These are phyloP conservation scores for Tausonia pullulans DNA, from an alignment of 1,284 basidiomycete species.

Conservation along the genomic window DNA sequence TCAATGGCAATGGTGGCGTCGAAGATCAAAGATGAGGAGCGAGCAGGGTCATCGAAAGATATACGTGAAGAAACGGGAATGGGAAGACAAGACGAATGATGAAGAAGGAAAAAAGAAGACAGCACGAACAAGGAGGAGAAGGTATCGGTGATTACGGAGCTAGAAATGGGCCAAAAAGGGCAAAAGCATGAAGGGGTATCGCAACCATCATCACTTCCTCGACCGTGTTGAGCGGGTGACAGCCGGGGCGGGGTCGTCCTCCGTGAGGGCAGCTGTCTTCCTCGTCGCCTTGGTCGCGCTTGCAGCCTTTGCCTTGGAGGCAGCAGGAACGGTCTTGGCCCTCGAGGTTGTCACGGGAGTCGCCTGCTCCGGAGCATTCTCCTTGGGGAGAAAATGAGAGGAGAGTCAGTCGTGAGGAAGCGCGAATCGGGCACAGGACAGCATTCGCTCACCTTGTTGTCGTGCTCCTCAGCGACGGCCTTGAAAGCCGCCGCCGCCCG, in stretches of 20 bases:
- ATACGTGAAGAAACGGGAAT: background rate
- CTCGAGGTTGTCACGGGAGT: background rate
- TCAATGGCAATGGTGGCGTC: no score
- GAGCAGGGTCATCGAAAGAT: background rate
- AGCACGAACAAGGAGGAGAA: background rate
- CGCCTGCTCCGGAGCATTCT: background rate
- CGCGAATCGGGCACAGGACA: background rate
- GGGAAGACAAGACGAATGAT: background rate
- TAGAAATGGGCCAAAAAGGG: background rate
- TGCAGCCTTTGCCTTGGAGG: background rate
- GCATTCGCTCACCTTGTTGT: background rate
- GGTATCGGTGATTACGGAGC: background rate
- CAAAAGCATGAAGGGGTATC: no score
- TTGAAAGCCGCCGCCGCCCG: background rate
- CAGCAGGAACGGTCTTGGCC: background rate
- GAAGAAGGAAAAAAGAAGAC: background rate
- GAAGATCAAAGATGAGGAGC: background rate
- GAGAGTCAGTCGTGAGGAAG: background rate
- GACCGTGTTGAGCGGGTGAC: background rate
- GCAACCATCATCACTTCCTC: background rate
- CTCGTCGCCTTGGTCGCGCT: background rate
- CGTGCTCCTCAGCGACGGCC: background rate
- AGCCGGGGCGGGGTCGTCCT: background rate
- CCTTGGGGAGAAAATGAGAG: background rate
- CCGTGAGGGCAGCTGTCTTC: background rate